Conservation (phyloP, 2,329 filamentous ascomycete species). For the Fusarium pseudograminearum region DNA sequence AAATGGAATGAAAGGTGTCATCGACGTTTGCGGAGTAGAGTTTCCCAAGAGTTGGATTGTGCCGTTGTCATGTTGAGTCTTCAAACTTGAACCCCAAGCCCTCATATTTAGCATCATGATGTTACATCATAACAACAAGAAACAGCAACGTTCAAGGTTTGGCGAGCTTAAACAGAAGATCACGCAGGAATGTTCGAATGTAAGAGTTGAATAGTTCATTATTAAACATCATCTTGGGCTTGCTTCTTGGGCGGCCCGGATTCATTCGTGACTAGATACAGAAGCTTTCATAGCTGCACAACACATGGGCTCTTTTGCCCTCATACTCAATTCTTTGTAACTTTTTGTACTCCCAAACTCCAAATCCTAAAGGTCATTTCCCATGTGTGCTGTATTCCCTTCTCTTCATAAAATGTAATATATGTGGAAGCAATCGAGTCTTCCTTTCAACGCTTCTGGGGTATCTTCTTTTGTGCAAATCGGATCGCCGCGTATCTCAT, state of each 20-base stretch:
- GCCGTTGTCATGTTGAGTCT: not conserved
- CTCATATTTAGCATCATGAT: not conserved
- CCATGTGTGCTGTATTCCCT: conserved; percentile 46
- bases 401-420: conserved; percentile 41
- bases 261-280: conserved; percentile 35
- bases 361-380: conserved; percentile 34
- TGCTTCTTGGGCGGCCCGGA: conserved; percentile 36
- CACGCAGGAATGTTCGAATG: not conserved
- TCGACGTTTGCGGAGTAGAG: not conserved
- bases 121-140: not conserved
- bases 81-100: not conserved
- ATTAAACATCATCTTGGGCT: conserved; percentile 29
- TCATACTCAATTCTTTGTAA: conserved; percentile 20
- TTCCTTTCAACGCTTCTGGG: conserved; percentile 49
- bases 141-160: not conserved
- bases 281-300: conserved; percentile 35
- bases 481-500: conserved; percentile 48
- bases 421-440: conserved; percentile 36
- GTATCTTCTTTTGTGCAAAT: conserved; percentile 46
- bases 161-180: not conserved
- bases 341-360: conserved; percentile 34
- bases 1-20: not conserved
- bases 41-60: not conserved
- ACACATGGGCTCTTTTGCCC: conserved; percentile 35
- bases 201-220: conserved; percentile 24